phyloP scores from a whole-genome alignment of 75 land plant species.

The Chamaecyparis obtusa region DNA sequence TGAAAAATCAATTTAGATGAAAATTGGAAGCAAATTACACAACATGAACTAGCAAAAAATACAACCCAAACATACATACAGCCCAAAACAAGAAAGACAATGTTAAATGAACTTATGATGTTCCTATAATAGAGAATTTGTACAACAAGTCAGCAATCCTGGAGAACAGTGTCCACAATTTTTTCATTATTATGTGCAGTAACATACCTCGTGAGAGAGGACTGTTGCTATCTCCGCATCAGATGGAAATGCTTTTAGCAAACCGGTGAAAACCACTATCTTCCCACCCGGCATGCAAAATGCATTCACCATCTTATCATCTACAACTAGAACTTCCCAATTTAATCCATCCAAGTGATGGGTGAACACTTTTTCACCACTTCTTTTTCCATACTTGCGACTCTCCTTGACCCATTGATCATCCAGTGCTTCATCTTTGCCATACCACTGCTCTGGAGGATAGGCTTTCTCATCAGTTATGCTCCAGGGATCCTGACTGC shows the following conservation, averaged over 20 bases:
- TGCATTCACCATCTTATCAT: conserved; percentile 79
- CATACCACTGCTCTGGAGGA: conserved; percentile 23
- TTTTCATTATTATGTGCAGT: background rate
- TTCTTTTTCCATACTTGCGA: conserved; percentile 52
- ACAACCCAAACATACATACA: background rate
- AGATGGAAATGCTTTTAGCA: conserved; percentile 65
- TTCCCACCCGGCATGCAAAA: conserved; percentile 98
- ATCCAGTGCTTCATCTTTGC: conserved; percentile 70
- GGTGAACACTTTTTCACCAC: conserved; percentile 39
- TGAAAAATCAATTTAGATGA: background rate
- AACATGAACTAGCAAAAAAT: conserved; percentile 2
- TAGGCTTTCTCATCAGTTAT: conserved; percentile 13
- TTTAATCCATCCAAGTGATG: conserved; percentile 72
- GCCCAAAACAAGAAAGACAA: background rate
- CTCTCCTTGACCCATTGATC: conserved; percentile 85
- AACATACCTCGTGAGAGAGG: conserved; percentile 88
- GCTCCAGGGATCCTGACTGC: background rate
- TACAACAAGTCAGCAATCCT: background rate
- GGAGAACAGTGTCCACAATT: background rate
- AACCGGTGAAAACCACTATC: conserved; percentile 94
- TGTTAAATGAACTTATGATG: background rate
- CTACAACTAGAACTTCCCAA: conserved; percentile 95
- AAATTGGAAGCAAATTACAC: background rate
- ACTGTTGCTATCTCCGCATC: conserved; percentile 94
- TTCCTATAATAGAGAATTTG: background rate